Conservation (phyloP, 345 rosid genomes). For the Melaleuca alternifolia region DNA sequence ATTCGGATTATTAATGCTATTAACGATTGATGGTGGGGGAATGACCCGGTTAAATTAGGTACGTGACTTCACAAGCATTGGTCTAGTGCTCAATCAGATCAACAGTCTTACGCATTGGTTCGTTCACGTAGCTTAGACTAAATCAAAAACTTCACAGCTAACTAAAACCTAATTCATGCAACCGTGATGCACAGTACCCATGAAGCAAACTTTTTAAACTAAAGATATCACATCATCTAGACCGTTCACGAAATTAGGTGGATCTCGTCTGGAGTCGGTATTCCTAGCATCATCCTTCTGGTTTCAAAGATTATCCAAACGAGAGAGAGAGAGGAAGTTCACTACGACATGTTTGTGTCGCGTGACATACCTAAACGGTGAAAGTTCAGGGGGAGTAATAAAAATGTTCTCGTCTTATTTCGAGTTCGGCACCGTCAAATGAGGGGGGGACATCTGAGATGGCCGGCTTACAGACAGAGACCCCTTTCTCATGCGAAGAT, state of each 20-base stretch:
- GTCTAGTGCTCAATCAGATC: not conserved
- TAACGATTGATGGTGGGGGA: not conserved
- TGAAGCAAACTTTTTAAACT: not conserved
- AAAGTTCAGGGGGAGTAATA: not conserved
- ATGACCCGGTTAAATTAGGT: not conserved
- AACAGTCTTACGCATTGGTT: not conserved
- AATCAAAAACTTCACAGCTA: not conserved
- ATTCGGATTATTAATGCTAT: not conserved
- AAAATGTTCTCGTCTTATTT: not conserved
- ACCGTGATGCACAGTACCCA: not conserved
- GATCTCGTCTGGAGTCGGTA: not conserved
- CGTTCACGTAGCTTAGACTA: not conserved
- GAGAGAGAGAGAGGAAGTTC: not conserved
- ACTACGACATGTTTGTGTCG: not conserved
- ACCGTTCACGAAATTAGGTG: not conserved
- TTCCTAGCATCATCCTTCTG: not conserved
- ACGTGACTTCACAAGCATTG: no score
- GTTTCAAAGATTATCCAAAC: not conserved
- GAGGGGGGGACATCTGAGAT: not conserved
- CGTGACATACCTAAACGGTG: not conserved
- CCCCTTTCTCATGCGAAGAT: not conserved
- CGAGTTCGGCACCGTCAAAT: not conserved
- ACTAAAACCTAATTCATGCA: not conserved
- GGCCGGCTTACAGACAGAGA: not conserved
- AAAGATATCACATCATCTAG: not conserved